Percentiles rank a stretch among this genome's conserved stretches.
Conservation (phyloP, 2,329 filamentous ascomycete genomes). For the Cercospora sp. region DNA sequence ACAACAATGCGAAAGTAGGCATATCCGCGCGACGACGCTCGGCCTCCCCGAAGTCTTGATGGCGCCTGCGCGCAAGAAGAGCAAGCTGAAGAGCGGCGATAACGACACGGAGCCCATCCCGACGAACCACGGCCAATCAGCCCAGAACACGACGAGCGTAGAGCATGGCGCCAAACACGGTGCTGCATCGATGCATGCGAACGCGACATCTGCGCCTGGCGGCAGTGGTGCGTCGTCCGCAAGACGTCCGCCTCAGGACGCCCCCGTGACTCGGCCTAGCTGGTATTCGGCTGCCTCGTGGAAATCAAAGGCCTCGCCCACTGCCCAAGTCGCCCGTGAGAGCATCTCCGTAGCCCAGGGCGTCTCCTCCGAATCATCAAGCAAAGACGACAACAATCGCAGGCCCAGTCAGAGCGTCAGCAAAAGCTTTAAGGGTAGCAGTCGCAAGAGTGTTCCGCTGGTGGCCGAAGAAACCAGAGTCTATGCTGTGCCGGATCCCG, state of each 20-base stretch:
- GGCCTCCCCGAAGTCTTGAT: constrained; percentile 8
- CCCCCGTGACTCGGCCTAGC: constrained; percentile 29
- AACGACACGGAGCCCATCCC: constrained; percentile 19
- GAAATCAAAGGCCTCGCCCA: constrained; percentile 47
- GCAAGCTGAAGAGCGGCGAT: constrained; percentile 25
- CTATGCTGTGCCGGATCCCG: constrained; percentile 43
- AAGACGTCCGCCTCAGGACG: neutral
- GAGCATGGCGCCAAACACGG: constrained; percentile 9
- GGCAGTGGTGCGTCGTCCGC: neutral
- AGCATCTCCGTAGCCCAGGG: constrained; percentile 49
- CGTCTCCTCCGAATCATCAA: constrained; percentile 42
- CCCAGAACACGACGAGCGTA: constrained; percentile 14
- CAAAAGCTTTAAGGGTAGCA: constrained; percentile 43
- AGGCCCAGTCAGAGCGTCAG: constrained; percentile 39
- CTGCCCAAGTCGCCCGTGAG: constrained; percentile 50
- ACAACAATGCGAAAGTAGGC: neutral
- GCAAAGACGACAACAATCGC: constrained; percentile 36
- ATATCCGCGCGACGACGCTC: neutral
- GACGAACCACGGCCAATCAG: constrained; percentile 17
- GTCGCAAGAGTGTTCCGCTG: constrained; percentile 48
- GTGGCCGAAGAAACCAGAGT: constrained; percentile 49
- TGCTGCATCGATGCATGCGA: neutral
- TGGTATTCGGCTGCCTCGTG: constrained; percentile 49
- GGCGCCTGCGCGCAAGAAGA: constrained; percentile 32
- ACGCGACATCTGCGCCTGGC: neutral